Conservation (phyloP, 176 grass and related monocot genomes). For the Cymbopogon citratus region DNA sequence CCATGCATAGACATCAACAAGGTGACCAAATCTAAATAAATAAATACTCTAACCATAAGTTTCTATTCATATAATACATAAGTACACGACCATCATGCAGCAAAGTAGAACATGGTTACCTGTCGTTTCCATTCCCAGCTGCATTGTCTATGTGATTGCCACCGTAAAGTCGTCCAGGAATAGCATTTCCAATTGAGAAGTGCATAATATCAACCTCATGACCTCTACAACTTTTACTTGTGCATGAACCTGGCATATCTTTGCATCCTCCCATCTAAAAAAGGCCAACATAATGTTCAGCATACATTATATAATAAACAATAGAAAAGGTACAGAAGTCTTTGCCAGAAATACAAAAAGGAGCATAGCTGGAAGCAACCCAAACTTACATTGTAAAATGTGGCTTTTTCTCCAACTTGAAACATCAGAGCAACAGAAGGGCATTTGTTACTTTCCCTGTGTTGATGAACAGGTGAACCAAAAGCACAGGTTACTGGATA, state of each 20-base stretch:
- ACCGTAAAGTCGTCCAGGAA: constrained; percentile 95
- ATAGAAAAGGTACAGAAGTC: not conserved
- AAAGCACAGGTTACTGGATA: constrained; percentile 13
- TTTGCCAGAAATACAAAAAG: constrained; percentile 1
- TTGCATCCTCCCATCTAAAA: constrained; percentile 96
- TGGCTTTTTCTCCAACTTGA: constrained; percentile 90
- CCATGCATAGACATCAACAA: constrained; percentile 96
- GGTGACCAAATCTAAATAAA: constrained; percentile 70
- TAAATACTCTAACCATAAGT: not conserved
- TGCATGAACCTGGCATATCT: constrained; percentile 57
- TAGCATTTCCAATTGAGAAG: constrained; percentile 91
- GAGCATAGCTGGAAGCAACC: not conserved
- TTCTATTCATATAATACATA: not conserved
- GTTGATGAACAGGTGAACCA: constrained; percentile 25
- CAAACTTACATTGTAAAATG: constrained; percentile 75
- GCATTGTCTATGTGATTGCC: constrained; percentile 83
- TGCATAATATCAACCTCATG: constrained; percentile 98
- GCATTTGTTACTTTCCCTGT: constrained; percentile 58
- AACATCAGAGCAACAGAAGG: constrained; percentile 99
- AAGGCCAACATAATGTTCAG: not conserved
- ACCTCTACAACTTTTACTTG: constrained; percentile 73
- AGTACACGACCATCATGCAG: not conserved
- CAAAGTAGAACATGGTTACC: constrained; percentile 39
- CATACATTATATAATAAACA: not conserved
- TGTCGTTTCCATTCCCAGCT: constrained; percentile 82